phyloP scores from a whole-genome alignment of 345 rosid species.

The Euphorbia lathyris region DNA sequence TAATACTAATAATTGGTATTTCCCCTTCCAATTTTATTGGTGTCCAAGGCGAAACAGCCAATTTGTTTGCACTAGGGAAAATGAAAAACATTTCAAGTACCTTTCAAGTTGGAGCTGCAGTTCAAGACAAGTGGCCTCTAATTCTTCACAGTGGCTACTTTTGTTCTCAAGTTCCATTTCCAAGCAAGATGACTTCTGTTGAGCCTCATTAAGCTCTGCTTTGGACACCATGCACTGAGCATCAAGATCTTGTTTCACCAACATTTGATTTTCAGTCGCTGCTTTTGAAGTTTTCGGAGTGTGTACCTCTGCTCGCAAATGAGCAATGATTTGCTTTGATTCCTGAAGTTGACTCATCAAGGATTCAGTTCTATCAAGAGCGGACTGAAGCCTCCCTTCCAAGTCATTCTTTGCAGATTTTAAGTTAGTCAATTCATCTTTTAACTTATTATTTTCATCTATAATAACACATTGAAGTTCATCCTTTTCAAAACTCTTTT shows the following conservation, averaged over 20 bases:
- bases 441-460: constrained; percentile 37
- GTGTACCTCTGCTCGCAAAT: constrained; percentile 39
- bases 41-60: neutral
- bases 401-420: constrained; percentile 31
- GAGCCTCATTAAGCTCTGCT: constrained; percentile 37
- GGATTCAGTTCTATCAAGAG: constrained; percentile 24
- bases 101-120: constrained; percentile 50
- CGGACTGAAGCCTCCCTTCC: constrained; percentile 31
- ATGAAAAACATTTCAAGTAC: constrained; percentile 19
- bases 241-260: constrained; percentile 34
- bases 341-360: constrained; percentile 37
- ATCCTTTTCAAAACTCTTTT: constrained; percentile 24
- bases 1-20: neutral
- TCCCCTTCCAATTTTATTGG: too few species aligned
- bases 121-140: constrained; percentile 46
- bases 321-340: constrained; percentile 35
- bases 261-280: constrained; percentile 30
- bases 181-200: constrained; percentile 29
- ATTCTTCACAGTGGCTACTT: constrained; percentile 41
- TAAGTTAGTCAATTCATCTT: constrained; percentile 19
- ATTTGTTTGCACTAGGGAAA: constrained; percentile 6
- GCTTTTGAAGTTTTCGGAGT: constrained; percentile 32
- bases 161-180: constrained; percentile 46
- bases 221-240: constrained; percentile 34
- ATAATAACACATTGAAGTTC: constrained; percentile 19